Base-by-base conservation (phyloP, 257 asterid species). In the Plantago ovata region DNA sequence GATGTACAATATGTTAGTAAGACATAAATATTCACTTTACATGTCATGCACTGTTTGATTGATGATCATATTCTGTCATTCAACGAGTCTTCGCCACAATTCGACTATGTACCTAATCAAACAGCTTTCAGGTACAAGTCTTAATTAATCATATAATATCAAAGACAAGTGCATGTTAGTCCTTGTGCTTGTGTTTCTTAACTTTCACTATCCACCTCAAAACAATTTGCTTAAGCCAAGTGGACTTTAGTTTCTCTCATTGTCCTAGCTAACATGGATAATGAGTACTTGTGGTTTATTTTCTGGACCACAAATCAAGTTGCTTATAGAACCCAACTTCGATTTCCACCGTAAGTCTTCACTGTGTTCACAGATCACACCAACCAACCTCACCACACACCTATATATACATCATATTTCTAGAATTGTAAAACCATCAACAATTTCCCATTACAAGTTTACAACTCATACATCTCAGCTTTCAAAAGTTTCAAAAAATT, bases 171-270 rank as follows among this genome's bases (percentile, higher is more conserved):
- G 42, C 41, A 32, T 28, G 39, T 32, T 53, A 21, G 3, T 28
- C 33, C 61, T 15, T 20, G 72, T 65, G 66, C 56, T 43, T 32
- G 19, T 68, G 65, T 61, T 36, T 32, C 21, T 57, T 51, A n/a
- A 60, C n/a, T 56, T 51, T 65, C 72, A 61, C 56, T 8, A 3
- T 6, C 40, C 20, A 63, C 58, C 43, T 18, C 59, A 20, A 49
- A 21, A 55, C 56, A 65, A n/a, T n/a, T n/a, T n/a, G n/a, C n/a
- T n/a, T 60, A 16, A 45, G 44, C 66, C 2, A 4, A 14, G 15
- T 38, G 33, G 24, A 6, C 48, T n/a, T n/a, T 32, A n/a, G n/a
- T n/a, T n/a, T n/a, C n/a, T n/a, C n/a, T n/a, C n/a, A n/a, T n/a
- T n/a, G n/a, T n/a, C n/a, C n/a, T n/a, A n/a, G n/a, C n/a, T n/a